Base-by-base conservation (phyloP, 176 grass and related monocot genomes). In the Lolium perenne region DNA sequence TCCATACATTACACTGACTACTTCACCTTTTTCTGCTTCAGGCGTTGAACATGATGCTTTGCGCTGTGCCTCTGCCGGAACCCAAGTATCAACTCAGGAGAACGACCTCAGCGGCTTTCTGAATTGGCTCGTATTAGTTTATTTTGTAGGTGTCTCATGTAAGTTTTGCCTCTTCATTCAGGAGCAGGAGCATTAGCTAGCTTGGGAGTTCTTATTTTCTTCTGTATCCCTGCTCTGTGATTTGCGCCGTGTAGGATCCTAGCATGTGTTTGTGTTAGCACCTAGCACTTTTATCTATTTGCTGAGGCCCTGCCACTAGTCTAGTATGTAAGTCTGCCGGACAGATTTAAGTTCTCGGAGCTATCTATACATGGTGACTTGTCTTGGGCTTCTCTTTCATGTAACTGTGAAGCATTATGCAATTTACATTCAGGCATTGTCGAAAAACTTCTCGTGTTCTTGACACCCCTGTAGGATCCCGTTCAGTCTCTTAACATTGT, bases 61-160 rank as follows among this genome's bases (percentile, higher is more conserved):
- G 64, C 46, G 26, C 86, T 11, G 82, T 59, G 18, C 75, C 94
- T 66, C 71, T 76, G 15, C 86, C 86, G 1, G 92, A 95, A 74
- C 94, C 90, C 18, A 95, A 91, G 65, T 96, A 92, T 67, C 94
- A 92, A 80, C 94, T 99, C 61, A 93, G 97, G 71, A 91, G 97
- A 91, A 96, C 90, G 60, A 89, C 87, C 81, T 99, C 97, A 0
- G 82, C 93, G 47, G 47, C 80, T 23, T 86, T 96, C 80, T 99
- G 80, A 98, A 76, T 40, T 15, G 78, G 73, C 76, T 47, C 41
- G 77, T 76, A 90, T 62, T 84, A 90, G 45, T 82, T 87, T 75
- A 38, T 90, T 90, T 76, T 82, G 76, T 91, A 92, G 90, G 3
- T 49, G 40, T 81, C 48, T 54, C 86, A 86, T 89, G 76, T 88